Evolutionary conservation across 148 eudicot genomes (phyloP).

Genomic region (Drosera capensis): DNA sequence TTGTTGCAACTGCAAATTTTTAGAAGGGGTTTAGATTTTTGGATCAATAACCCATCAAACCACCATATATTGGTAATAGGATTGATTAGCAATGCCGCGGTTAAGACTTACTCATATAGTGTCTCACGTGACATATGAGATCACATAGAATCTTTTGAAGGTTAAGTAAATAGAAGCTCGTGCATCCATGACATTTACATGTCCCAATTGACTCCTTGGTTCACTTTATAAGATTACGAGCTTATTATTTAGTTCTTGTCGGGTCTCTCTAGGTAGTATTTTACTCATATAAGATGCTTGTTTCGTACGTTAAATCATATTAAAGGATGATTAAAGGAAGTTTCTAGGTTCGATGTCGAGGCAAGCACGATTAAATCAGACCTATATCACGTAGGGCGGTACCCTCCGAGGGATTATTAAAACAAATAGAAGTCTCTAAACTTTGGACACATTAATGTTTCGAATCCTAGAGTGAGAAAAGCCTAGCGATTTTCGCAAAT

Average conservation of each 20-base stretch:
- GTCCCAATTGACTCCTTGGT: slow-evolving; percentile 21
- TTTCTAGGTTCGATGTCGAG: slow-evolving; percentile 23
- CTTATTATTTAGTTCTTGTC: slow-evolving; percentile 8
- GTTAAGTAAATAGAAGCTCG: slow-evolving; percentile 16
- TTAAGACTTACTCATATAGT: no score
- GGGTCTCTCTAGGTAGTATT: slow-evolving; percentile 6
- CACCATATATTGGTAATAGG: no score
- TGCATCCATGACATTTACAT: slow-evolving; percentile 30
- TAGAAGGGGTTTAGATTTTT: no score
- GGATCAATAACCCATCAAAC: no score
- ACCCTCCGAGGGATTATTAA: no score
- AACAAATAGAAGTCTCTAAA: slow-evolving; percentile 70
- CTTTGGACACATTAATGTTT: slow-evolving; percentile 69
- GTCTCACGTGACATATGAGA: slow-evolving; percentile 1
- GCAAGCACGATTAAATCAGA: no score
- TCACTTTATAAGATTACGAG: no score
- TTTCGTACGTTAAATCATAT: slow-evolving; percentile 28
- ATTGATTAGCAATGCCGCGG: no score
- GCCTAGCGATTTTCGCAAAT: slow-evolving; percentile 42
- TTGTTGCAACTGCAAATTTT: slow-evolving; percentile 51
- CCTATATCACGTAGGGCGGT: no score
- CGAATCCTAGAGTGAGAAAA: slow-evolving; percentile 19
- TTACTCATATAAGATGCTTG: slow-evolving; percentile 40
- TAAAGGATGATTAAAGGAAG: slow-evolving; percentile 5
- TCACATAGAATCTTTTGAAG: slow-evolving; percentile 1